A percentile compares a stretch with the other conserved stretches of the same genome.
Evolutionary conservation across 495 filamentous ascomycete species (phyloP).

Genomic region (Trichoderma gamsii): DNA sequence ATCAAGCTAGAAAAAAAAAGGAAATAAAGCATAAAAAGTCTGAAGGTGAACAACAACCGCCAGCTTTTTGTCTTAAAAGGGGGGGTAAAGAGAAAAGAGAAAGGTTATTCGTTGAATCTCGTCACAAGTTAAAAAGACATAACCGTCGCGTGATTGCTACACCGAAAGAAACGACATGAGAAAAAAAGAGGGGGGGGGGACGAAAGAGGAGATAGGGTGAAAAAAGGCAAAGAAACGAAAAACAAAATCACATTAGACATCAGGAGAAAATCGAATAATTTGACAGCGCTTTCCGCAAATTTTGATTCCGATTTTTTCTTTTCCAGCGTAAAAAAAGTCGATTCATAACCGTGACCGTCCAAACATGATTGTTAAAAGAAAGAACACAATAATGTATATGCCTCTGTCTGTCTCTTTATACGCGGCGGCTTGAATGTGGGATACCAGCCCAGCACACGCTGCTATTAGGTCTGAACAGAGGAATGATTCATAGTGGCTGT

Average conservation of each 20-base stretch:
- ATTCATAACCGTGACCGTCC: constrained; percentile 3
- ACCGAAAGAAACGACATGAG: background rate
- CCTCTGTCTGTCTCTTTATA: constrained; percentile 1
- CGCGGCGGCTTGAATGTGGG: constrained; percentile 3
- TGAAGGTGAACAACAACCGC: background rate
- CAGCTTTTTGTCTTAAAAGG: background rate
- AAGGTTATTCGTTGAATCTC: background rate
- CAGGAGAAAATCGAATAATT: background rate
- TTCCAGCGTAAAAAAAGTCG: constrained; percentile 4
- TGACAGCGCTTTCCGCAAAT: constrained; percentile 4
- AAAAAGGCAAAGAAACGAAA: background rate
- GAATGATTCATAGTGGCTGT: background rate
- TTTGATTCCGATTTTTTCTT: background rate
- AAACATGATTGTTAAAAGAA: background rate
- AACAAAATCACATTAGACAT: background rate
- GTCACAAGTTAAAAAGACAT: background rate
- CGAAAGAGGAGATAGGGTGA: background rate
- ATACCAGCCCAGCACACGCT: constrained; percentile 5
- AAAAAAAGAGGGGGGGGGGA: background rate
- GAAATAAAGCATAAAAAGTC: background rate
- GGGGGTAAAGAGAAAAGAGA: background rate
- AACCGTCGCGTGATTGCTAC: background rate
- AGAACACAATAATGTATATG: background rate
- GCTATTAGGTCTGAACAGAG: constrained; percentile 9
- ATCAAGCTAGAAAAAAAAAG: background rate